Base-by-base conservation (phyloP, 768 basidiomycete genomes). In the Amyloporia xantha region DNA sequence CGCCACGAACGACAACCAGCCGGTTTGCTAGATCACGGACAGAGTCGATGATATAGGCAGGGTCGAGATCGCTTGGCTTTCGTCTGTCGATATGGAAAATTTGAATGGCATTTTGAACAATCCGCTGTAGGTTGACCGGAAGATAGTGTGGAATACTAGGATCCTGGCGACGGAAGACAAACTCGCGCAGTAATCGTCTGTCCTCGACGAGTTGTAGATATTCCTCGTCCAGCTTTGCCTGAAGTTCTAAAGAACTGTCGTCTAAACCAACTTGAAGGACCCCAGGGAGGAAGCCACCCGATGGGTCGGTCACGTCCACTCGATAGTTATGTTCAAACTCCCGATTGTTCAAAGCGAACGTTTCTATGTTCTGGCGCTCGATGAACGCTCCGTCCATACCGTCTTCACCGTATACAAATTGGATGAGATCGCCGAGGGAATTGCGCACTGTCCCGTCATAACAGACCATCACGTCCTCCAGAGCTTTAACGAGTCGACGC, bases 341-440 rank as follows among this genome's bases (percentile, higher is more conserved):
- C 54, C 73, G 74, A 66, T 96, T 68, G 57, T 77, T 87, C 51
- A 96, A 71, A 20, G 79, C 84, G 55, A 91, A 93, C 0, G 90
- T 91, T 56, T 95, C 91, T 46, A 97, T 84, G 45, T 78, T 85
- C 68, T 99, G 96, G 54, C 86, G 87, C 71, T 99, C 96, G 64
- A 99, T 96, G 66, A 84, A 94, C 0, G 92, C 91, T 51, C 91
- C 96, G 62, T 99, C 96, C 89, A 98, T 97, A 37, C 96, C 96
- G 60, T 99, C 96, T 64, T 99, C 96, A 25, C 96, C 96, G 55
- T 99, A 99, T 20, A 91, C 76, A 66, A 97, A 97, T 62, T 98
- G 94, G 23, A 99, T 77, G 30, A 99, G 80, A 66, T 98, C 94
- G 12, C 95, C 95, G 2, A 95, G 77, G 2, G 96, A 98, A 62